These are phyloP conservation scores for Lavandula angustifolia DNA, from an alignment of 257 asterid genomes.

Conservation along the genomic window DNA sequence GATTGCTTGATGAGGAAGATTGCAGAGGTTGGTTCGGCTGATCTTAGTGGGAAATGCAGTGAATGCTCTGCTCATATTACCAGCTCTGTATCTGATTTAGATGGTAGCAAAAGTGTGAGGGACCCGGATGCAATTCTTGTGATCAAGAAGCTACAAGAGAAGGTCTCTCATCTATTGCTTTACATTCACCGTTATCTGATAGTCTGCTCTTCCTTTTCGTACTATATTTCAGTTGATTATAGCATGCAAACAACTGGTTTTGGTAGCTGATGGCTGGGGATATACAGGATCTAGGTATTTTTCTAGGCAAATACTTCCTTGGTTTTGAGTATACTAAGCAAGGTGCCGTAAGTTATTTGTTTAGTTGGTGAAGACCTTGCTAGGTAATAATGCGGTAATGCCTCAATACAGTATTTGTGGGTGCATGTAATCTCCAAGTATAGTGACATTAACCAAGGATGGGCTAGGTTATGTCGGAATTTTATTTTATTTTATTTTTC, in stretches of 20 bases:
- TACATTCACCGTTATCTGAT: conserved; percentile 19
- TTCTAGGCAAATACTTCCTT: conserved; percentile 1
- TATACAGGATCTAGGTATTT: neutral
- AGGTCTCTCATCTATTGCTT: conserved; percentile 50
- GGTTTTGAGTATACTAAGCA: neutral
- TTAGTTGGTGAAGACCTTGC: neutral
- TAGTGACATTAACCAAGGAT: too few relatives aligned
- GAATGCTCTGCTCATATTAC: conserved; percentile 36
- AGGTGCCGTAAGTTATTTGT: neutral
- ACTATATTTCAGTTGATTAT: conserved; percentile 11
- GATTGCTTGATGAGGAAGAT: conserved; percentile 70
- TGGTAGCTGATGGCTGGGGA: conserved; percentile 7
- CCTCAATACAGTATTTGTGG: neutral
- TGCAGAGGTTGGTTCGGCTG: conserved; percentile 43
- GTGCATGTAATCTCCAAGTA: neutral
- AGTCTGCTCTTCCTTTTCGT: conserved; percentile 7
- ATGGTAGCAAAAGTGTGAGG: conserved; percentile 41
- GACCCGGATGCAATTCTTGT: conserved; percentile 68
- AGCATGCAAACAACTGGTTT: conserved; percentile 12
- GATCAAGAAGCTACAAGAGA: conserved; percentile 84
- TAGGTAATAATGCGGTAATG: neutral
- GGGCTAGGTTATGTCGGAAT: neutral
- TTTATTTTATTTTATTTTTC: neutral
- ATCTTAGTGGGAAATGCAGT: conserved; percentile 41
- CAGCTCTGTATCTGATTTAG: conserved; percentile 34